Evolutionary conservation across 306 rosid genomes (phyloP).

Genomic region (Phaseolus lunatus): DNA sequence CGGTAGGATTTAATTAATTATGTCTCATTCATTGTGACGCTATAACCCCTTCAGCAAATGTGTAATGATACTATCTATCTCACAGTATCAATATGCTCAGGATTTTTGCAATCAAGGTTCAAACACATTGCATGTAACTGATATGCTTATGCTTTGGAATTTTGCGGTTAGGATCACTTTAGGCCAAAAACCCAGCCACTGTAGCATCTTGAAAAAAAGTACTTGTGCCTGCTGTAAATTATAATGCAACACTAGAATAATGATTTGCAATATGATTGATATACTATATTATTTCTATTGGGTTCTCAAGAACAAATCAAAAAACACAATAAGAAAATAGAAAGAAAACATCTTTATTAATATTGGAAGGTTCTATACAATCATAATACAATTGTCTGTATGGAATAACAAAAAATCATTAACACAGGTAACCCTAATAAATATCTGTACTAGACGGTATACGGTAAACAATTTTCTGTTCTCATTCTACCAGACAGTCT

Average conservation of each 20-base stretch:
- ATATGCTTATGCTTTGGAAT: not conserved
- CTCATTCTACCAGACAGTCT: too few species aligned
- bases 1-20: slow-evolving; percentile 2
- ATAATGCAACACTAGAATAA: slow-evolving; percentile 28
- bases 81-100: not conserved
- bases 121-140: not conserved
- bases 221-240: not conserved
- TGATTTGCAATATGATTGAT: slow-evolving; percentile 44
- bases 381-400: too few species aligned
- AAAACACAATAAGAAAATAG: too few species aligned
- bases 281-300: not conserved
- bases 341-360: too few species aligned
- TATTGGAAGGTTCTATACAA: too few species aligned
- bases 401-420: too few species aligned
- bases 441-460: too few species aligned
- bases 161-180: slow-evolving; percentile 9
- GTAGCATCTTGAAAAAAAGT: not conserved
- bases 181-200: not conserved
- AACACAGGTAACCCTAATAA: too few species aligned
- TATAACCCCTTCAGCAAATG: slow-evolving; percentile 5
- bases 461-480: too few species aligned
- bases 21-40: slow-evolving; percentile 33
- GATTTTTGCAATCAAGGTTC: slow-evolving; percentile 1
- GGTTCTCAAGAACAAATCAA: too few species aligned
- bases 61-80: not conserved